Evolutionary conservation across 2,329 filamentous ascomycete genomes (phyloP).

Genomic region (Xylaria polymorpha): DNA sequence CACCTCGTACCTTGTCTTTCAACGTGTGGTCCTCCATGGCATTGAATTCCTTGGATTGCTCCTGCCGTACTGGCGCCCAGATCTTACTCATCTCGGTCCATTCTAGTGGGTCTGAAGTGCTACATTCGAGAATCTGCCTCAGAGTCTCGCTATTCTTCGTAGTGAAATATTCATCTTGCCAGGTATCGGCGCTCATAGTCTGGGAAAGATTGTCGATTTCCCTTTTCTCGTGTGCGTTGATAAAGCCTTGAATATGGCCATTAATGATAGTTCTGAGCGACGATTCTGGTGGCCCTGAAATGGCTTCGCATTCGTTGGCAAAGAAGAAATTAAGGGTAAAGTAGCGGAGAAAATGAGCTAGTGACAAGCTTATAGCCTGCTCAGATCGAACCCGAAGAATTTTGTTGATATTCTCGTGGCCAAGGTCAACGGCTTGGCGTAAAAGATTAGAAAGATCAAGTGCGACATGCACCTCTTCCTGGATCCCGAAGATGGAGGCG

Average conservation of each 20-base stretch:
- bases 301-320: slow-evolving; percentile 86
- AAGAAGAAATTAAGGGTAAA: slow-evolving; percentile 88
- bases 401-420: slow-evolving; percentile 80
- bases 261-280: slow-evolving; percentile 82
- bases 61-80: slow-evolving; percentile 63
- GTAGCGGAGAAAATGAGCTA: no score
- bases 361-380: slow-evolving; percentile 73
- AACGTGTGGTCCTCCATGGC: no score
- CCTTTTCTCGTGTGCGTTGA: slow-evolving; percentile 74
- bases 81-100: slow-evolving; percentile 72
- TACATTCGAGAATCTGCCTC: slow-evolving; percentile 74
- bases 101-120: slow-evolving; percentile 73
- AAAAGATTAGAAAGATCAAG: no score
- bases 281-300: slow-evolving; percentile 82
- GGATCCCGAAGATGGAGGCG: slow-evolving; percentile 61
- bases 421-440: no score
- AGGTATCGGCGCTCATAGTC: slow-evolving; percentile 81
- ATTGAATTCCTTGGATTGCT: no score
- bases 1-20: no score
- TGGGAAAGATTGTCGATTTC: slow-evolving; percentile 80
- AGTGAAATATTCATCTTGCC: slow-evolving; percentile 81
- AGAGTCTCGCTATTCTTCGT: slow-evolving; percentile 66
- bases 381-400: slow-evolving; percentile 80
- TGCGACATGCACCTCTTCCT: slow-evolving; percentile 78
- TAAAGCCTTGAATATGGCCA: slow-evolving; percentile 83